Evolutionary conservation across 257 asterid genomes (phyloP).

Genomic region (Solanum virginianum): DNA sequence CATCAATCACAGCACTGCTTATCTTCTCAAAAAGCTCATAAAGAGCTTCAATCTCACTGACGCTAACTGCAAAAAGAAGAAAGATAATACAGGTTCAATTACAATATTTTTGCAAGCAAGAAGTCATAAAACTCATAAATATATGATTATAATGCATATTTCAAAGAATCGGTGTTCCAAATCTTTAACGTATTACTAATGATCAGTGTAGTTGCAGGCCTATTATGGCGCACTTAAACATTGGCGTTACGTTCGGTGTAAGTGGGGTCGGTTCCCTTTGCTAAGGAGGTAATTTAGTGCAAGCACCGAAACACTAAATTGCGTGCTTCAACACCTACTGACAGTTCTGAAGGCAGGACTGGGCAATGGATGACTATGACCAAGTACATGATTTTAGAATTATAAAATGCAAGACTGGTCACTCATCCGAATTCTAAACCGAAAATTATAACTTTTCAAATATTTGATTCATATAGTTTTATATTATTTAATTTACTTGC

Average conservation of each 20-base stretch:
- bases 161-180: not conserved
- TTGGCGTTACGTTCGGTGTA: not conserved
- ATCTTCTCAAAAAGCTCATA: slow-evolving; percentile 75
- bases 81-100: not conserved
- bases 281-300: not conserved
- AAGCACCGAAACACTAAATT: not conserved
- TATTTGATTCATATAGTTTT: not conserved
- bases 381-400: not conserved
- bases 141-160: not conserved
- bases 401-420: not conserved
- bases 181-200: not conserved
- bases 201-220: not conserved
- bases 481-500: not conserved
- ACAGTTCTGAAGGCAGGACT: not conserved
- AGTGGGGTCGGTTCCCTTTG: not conserved
- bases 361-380: not conserved
- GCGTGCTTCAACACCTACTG: not conserved
- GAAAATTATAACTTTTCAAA: not conserved
- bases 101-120: not conserved
- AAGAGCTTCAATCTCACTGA: slow-evolving; percentile 79
- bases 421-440: not conserved
- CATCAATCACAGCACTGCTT: slow-evolving; percentile 78
- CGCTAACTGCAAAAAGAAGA: slow-evolving; percentile 47
- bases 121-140: not conserved
- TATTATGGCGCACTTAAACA: not conserved